phyloP scores from a whole-genome alignment of 129 eudicot genomes.

The Tagetes patula region DNA sequence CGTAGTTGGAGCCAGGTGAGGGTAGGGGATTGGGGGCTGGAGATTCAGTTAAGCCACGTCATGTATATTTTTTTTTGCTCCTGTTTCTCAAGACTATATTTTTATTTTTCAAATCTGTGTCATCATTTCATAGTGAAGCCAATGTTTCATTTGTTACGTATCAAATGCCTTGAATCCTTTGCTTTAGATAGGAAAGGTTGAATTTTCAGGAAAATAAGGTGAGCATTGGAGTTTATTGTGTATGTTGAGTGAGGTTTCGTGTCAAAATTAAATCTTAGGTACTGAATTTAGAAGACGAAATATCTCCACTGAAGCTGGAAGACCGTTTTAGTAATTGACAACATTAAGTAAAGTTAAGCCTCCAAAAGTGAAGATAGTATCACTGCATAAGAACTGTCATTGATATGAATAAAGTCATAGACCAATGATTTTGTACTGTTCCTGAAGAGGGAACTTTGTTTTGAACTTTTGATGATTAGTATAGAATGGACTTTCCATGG shows the following conservation, averaged over 20 bases:
- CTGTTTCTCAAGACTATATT: background rate
- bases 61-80: background rate
- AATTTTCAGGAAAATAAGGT: background rate
- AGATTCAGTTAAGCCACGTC: background rate
- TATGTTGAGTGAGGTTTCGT: background rate
- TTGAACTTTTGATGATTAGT: conserved; percentile 1
- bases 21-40: background rate
- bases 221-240: background rate
- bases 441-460: background rate
- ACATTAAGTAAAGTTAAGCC: background rate
- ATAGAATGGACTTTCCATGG: background rate
- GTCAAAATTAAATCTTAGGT: background rate
- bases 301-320: background rate
- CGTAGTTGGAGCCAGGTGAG: background rate
- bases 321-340: background rate
- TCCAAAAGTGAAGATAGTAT: no score
- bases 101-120: background rate
- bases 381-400: no score
- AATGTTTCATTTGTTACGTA: background rate
- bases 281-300: background rate
- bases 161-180: background rate
- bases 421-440: background rate
- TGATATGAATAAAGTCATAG: background rate
- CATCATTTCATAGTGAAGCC: background rate
- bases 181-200: background rate